These are phyloP conservation scores for Salix exigua DNA, from an alignment of 345 rosid species.

Conservation along the genomic window DNA sequence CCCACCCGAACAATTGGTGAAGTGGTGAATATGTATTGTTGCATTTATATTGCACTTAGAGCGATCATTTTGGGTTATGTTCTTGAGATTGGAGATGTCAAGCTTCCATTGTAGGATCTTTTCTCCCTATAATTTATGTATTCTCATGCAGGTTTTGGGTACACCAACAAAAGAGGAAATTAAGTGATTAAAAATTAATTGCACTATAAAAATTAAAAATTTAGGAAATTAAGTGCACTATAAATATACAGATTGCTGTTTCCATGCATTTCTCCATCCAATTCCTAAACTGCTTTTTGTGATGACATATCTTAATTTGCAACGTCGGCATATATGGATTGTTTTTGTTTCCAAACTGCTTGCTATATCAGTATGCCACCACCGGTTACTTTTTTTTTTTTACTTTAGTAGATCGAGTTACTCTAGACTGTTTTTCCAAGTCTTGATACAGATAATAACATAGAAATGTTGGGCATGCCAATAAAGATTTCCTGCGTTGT, in stretches of 20 bases:
- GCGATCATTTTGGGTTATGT: neutral
- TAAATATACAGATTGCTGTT: neutral
- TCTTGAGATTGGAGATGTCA: neutral
- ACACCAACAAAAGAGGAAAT: constrained; percentile 98
- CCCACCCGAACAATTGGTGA: neutral
- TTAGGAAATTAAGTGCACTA: constrained; percentile 20
- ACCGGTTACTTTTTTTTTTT: neutral
- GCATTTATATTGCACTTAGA: neutral
- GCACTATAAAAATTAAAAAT: too few species aligned
- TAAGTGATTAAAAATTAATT: too few species aligned
- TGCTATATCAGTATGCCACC: neutral
- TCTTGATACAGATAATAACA: neutral
- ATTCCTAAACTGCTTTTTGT: neutral
- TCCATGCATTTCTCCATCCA: neutral
- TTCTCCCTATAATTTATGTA: neutral
- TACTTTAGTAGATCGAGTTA: neutral
- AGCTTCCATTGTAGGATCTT: neutral
- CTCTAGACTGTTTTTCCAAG: too few species aligned
- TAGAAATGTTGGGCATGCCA: neutral
- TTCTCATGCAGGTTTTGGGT: constrained; percentile 68
- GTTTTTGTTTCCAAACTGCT: neutral
- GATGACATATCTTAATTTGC: too few species aligned
- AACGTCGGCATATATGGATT: neutral
- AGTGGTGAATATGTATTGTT: neutral
- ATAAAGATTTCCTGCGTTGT: neutral